A percentile compares a stretch with the other conserved stretches of the same genome.
Conservation (phyloP, 2,329 filamentous ascomycete species). For the Stenocarpella maydis region DNA sequence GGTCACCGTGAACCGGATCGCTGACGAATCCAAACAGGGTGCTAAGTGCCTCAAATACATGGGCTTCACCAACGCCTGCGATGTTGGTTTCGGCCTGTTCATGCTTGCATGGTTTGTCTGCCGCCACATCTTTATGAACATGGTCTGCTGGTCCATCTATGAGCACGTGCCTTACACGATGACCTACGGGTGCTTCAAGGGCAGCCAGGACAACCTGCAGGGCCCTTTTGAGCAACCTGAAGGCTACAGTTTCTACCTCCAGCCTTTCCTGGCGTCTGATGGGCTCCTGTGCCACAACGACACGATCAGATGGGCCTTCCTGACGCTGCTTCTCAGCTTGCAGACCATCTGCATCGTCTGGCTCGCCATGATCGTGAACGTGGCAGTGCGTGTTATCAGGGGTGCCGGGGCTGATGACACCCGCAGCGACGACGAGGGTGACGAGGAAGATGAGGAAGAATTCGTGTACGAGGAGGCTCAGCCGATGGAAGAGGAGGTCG, state of each 20-base stretch:
- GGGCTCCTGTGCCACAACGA: constrained; percentile 83
- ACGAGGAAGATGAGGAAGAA: constrained; percentile 66
- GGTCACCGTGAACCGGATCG: not conserved
- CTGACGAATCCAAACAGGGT: constrained; percentile 57
- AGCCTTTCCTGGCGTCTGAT: constrained; percentile 75
- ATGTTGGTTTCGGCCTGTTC: constrained; percentile 84
- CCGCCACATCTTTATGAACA: constrained; percentile 82
- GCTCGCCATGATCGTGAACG: constrained; percentile 88
- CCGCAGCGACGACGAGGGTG: constrained; percentile 85
- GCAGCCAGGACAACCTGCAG: constrained; percentile 60
- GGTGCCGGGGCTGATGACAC: constrained; percentile 84
- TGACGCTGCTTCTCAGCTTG: constrained; percentile 78
- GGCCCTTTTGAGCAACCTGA: constrained; percentile 62
- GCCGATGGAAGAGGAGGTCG: constrained; percentile 77
- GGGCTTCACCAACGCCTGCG: constrained; percentile 78
- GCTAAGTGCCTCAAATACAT: constrained; percentile 96
- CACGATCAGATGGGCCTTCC: constrained; percentile 78
- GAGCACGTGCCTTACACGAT: constrained; percentile 69
- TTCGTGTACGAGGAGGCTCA: constrained; percentile 62
- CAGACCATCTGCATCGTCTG: constrained; percentile 83
- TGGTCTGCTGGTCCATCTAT: constrained; percentile 85
- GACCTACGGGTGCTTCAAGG: constrained; percentile 75
- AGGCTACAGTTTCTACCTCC: constrained; percentile 68
- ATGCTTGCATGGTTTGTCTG: constrained; percentile 84
- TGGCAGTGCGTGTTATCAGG: constrained; percentile 80